Conservation (phyloP, 768 basidiomycete species). For the Suillus tomentosus region DNA sequence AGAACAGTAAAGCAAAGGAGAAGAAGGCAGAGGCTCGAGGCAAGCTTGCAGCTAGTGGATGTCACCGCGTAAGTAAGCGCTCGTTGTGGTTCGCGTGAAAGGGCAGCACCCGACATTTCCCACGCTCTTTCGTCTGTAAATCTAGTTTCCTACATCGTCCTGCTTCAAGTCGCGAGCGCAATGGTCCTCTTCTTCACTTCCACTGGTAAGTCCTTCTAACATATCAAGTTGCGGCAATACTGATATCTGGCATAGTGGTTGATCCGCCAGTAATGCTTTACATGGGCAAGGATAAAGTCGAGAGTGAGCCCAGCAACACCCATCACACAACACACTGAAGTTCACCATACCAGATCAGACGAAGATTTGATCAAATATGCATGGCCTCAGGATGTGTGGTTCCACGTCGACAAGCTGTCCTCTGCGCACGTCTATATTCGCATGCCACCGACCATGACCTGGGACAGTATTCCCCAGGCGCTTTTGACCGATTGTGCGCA, state of each 20-base stretch:
- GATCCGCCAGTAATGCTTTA: slow-evolving; percentile 75
- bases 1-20: not conserved
- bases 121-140: not conserved
- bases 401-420: slow-evolving; percentile 97
- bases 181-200: slow-evolving; percentile 70
- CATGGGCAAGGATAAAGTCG: slow-evolving; percentile 97
- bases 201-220: slow-evolving; percentile 33
- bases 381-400: slow-evolving; percentile 88
- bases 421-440: slow-evolving; percentile 98
- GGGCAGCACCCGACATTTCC: not conserved
- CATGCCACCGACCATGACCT: slow-evolving; percentile 75
- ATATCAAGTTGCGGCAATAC: not conserved
- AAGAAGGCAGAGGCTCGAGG: not conserved
- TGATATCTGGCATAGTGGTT: slow-evolving; percentile 40
- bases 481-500: slow-evolving; percentile 88
- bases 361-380: slow-evolving; percentile 95
- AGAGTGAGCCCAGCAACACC: slow-evolving; percentile 59
- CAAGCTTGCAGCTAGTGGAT: not conserved
- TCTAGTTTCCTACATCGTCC: not conserved
- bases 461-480: slow-evolving; percentile 84
- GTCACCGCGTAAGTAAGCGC: slow-evolving; percentile 2
- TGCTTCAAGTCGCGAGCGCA: not conserved
- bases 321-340: slow-evolving; percentile 1
- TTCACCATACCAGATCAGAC: slow-evolving; percentile 54
- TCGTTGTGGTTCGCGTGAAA: slow-evolving; percentile 5